Conservation (phyloP, 169 alveolate species). For the Condylostoma magnum region DNA sequence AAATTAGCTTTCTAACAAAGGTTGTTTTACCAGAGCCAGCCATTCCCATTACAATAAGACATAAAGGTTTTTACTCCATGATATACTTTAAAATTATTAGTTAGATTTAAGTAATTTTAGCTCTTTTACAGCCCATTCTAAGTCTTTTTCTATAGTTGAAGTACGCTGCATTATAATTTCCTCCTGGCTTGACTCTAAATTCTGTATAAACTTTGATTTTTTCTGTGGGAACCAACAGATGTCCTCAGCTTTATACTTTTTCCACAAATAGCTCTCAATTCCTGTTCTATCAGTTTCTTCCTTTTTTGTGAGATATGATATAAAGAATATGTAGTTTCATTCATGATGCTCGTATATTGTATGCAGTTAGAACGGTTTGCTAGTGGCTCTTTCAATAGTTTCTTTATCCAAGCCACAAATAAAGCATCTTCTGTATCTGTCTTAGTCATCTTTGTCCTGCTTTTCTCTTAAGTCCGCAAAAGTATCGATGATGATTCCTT, state of each 20-base stretch:
- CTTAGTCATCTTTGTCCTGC: constrained; percentile 42
- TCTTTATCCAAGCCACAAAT: constrained; percentile 75
- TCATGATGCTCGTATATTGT: constrained; percentile 52
- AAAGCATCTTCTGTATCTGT: constrained; percentile 58
- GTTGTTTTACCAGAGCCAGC: constrained; percentile 97
- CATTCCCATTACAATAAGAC: constrained; percentile 83
- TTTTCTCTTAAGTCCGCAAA: constrained; percentile 61
- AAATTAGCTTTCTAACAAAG: constrained; percentile 84
- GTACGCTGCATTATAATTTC: not conserved
- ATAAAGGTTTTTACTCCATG: constrained; percentile 32
- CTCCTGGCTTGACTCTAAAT: not conserved
- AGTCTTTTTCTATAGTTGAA: not conserved
- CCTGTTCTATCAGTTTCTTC: constrained; percentile 65
- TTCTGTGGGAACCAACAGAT: constrained; percentile 30
- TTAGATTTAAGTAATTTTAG: too few species aligned
- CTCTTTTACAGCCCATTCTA: too few species aligned
- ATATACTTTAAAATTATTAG: not conserved
- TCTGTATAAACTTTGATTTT: not conserved
- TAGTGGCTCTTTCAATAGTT: constrained; percentile 58
- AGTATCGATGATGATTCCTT: constrained; percentile 65
- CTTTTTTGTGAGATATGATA: constrained; percentile 52
- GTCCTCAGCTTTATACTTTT: not conserved
- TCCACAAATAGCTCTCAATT: constrained; percentile 58
- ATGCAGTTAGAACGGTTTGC: constrained; percentile 37
- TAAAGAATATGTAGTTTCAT: constrained; percentile 70